phyloP scores from a whole-genome alignment of 495 filamentous ascomycete species.

The Hypoxylon rickii region DNA sequence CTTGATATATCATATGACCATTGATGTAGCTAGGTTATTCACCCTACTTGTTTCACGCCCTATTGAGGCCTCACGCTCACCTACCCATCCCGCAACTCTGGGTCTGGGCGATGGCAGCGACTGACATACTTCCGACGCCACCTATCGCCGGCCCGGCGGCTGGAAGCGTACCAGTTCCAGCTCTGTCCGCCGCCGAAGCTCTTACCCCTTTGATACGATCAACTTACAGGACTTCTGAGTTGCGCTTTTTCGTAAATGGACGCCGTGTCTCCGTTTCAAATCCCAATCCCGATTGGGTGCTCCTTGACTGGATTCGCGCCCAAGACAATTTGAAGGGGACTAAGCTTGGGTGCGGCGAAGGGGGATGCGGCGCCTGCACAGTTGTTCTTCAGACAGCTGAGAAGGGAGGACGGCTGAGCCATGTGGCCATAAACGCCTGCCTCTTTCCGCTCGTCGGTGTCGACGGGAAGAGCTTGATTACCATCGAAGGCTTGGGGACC shows the following conservation, averaged over 20 bases:
- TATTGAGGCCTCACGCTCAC: too few relatives aligned
- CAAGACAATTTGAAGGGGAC: conserved; percentile 31
- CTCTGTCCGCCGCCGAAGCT: conserved; percentile 25
- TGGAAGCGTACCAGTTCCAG: neutral
- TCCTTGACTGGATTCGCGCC: conserved; percentile 34
- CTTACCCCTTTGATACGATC: conserved; percentile 31
- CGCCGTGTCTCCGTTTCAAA: conserved; percentile 31
- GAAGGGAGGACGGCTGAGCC: conserved; percentile 75
- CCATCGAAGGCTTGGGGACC: conserved; percentile 82
- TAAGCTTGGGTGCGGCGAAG: conserved; percentile 71
- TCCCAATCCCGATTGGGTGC: conserved; percentile 38
- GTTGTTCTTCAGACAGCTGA: conserved; percentile 82
- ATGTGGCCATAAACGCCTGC: conserved; percentile 83
- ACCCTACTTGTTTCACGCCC: too few relatives aligned
- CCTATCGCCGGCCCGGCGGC: neutral
- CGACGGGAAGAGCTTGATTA: conserved; percentile 92
- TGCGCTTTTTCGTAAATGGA: conserved; percentile 43
- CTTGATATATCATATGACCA: too few relatives aligned
- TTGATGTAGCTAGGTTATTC: neutral
- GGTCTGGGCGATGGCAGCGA: conserved; percentile 18
- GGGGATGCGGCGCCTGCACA: conserved; percentile 86
- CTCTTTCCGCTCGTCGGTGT: conserved; percentile 80
- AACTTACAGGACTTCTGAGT: conserved; percentile 29
- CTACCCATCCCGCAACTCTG: neutral
- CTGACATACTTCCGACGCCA: conserved; percentile 21